Evolutionary conservation across 2,329 filamentous ascomycete genomes (phyloP).

Genomic region (Lachnellula suecica): DNA sequence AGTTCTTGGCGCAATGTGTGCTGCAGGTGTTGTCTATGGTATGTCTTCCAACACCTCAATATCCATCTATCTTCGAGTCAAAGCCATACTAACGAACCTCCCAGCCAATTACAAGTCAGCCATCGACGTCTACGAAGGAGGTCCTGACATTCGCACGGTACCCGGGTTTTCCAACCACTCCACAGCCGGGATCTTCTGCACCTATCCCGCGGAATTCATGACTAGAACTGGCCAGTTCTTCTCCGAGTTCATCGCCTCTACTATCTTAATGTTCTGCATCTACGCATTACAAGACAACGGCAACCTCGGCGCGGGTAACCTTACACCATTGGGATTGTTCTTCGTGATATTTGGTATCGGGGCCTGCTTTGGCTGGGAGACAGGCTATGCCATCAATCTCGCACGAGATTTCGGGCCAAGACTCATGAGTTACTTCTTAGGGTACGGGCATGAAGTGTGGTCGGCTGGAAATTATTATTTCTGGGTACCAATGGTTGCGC

Average conservation of each 20-base stretch:
- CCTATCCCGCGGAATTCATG: slow-evolving; percentile 65
- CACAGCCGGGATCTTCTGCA: slow-evolving; percentile 71
- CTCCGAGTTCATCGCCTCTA: slow-evolving; percentile 67
- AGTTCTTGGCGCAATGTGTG: slow-evolving; percentile 65
- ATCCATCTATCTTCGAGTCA: too few species aligned
- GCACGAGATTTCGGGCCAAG: slow-evolving; percentile 70
- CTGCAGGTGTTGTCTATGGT: slow-evolving; percentile 46
- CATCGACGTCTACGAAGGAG: slow-evolving; percentile 67
- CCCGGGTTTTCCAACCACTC: slow-evolving; percentile 37
- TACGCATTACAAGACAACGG: slow-evolving; percentile 65
- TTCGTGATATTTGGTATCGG: slow-evolving; percentile 75
- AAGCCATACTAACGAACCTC: not conserved
- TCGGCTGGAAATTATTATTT: slow-evolving; percentile 68
- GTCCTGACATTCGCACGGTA: slow-evolving; percentile 60
- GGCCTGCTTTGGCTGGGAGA: slow-evolving; percentile 74
- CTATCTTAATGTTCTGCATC: slow-evolving; percentile 70
- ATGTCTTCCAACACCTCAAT: not conserved
- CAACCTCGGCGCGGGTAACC: slow-evolving; percentile 49
- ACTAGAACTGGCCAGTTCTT: slow-evolving; percentile 68
- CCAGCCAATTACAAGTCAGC: slow-evolving; percentile 62
- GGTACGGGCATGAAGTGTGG: slow-evolving; percentile 70
- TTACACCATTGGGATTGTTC: slow-evolving; percentile 63
- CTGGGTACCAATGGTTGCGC: slow-evolving; percentile 72
- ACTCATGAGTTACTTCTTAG: slow-evolving; percentile 64
- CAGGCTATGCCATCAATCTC: slow-evolving; percentile 73